phyloP scores from a whole-genome alignment of 176 grass and related monocot genomes.

The Lolium perenne region DNA sequence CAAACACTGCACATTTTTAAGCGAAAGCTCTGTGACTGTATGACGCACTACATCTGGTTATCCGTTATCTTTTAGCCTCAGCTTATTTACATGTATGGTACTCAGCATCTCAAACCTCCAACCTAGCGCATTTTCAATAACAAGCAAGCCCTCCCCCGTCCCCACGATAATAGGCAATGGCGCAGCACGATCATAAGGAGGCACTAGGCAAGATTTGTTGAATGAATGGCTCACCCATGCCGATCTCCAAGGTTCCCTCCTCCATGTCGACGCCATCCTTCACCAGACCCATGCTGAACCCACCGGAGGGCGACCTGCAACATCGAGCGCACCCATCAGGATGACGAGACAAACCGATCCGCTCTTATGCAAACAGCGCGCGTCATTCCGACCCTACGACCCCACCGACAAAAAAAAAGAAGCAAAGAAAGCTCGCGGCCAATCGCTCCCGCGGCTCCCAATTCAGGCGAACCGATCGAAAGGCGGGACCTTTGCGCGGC shows the following conservation, averaged over 20 bases:
- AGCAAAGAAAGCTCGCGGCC: background rate
- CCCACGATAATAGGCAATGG: background rate
- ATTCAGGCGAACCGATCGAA: background rate
- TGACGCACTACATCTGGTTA: background rate
- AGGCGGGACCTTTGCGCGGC: background rate
- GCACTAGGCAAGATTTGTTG: background rate
- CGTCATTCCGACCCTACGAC: background rate
- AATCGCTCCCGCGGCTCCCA: background rate
- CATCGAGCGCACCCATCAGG: constrained; percentile 14
- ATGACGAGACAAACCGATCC: constrained; percentile 25
- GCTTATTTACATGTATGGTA: background rate
- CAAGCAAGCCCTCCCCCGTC: background rate
- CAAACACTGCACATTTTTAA: background rate
- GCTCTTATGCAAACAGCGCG: background rate
- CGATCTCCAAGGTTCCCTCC: constrained; percentile 77
- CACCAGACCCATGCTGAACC: constrained; percentile 68
- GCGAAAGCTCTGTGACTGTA: background rate
- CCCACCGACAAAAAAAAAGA: background rate
- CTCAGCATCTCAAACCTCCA: background rate
- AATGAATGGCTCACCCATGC: constrained; percentile 61
- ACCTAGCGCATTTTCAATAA: background rate
- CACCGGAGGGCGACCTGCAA: constrained; percentile 46
- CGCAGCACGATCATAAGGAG: background rate
- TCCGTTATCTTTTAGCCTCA: background rate
- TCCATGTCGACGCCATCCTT: constrained; percentile 70